Base-by-base conservation (phyloP, 2,329 filamentous ascomycete species). In the Drechmeria coniospora region DNA sequence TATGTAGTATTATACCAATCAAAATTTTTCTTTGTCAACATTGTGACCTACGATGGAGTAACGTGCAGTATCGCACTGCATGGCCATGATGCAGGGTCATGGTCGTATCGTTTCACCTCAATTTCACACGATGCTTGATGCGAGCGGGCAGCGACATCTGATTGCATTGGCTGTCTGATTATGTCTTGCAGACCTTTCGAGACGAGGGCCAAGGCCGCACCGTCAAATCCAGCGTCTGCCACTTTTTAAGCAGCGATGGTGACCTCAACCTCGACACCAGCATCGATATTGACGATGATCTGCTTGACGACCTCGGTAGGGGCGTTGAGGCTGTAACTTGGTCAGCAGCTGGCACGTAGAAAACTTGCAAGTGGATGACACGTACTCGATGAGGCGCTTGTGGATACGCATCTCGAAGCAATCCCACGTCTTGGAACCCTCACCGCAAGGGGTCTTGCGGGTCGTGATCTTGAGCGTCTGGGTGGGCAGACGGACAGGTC, bases 371-470 rank as follows among this genome's bases (percentile, higher is more conserved):
- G 19, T 19, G n/a, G 12, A 8, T 8, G 12, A 25, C 30, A 70
- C 74, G 50, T 57, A 81, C 74, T 93, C 86, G 56, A 94, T 94
- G 55, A 94, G 72, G 49, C 86, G 80, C 79, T 94, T 94, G 76
- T 94, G 84, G 60, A 94, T 92, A 68, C 87, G 79, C 84, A 98
- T 92, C 79, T 98, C 87, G 64, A 71, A 98, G 62, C 72, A 77
- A 61, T 95, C 90, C 90, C 90, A 98, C 56, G 90, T 98, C 83
- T 98, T 98, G 64, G 80, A 92, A 68, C 90, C 90, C 76, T 98
- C 90, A 80, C 90, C 90, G 67, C 81, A 90, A 60, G 90, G 90
- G 43, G 90, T 95, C 80, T 98, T 98, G 56, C 90, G 80, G 71
- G 90, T 93, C 59, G 81, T 83, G 71, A 93, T 75, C 73, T 90